A percentile compares a stretch with the other conserved stretches of the same genome.
Conservation (phyloP, 2,329 filamentous ascomycete species). For the Corinectria fuckeliana region DNA sequence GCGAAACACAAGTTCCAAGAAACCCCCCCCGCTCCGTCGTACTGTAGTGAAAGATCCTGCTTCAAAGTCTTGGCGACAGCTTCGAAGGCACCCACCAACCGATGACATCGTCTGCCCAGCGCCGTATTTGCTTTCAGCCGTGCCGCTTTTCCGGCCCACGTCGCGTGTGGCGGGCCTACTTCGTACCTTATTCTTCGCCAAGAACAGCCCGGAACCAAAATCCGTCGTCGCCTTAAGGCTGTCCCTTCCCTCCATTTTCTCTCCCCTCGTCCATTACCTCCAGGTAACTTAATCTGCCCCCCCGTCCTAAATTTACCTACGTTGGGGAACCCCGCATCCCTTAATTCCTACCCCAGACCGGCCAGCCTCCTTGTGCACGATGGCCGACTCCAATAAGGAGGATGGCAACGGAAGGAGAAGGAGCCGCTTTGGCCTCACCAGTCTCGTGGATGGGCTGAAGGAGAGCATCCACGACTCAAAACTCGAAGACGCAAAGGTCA, state of each 20-base stretch:
- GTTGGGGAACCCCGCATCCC: constrained; percentile 1
- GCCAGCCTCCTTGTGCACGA: constrained; percentile 20
- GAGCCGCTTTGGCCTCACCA: constrained; percentile 37
- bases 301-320: background rate
- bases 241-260: background rate
- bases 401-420: constrained; percentile 22
- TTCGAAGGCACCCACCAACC: constrained; percentile 15
- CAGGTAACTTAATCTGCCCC: background rate
- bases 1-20: constrained; percentile 11
- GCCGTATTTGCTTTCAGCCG: constrained; percentile 9
- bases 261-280: background rate
- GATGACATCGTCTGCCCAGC: constrained; percentile 14
- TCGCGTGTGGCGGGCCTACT: background rate
- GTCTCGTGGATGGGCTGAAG: constrained; percentile 56
- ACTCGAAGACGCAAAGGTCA: constrained; percentile 63
- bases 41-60: constrained; percentile 1
- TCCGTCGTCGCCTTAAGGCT: background rate
- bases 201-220: background rate
- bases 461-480: constrained; percentile 62
- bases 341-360: background rate
- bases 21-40: constrained; percentile 10
- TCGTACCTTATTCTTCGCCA: background rate
- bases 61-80: constrained; percentile 13
- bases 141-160: constrained; percentile 16
- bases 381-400: constrained; percentile 38